These are phyloP conservation scores for Aspergillus unguis DNA, from an alignment of 2,329 filamentous ascomycete species.

Conservation along the genomic window DNA sequence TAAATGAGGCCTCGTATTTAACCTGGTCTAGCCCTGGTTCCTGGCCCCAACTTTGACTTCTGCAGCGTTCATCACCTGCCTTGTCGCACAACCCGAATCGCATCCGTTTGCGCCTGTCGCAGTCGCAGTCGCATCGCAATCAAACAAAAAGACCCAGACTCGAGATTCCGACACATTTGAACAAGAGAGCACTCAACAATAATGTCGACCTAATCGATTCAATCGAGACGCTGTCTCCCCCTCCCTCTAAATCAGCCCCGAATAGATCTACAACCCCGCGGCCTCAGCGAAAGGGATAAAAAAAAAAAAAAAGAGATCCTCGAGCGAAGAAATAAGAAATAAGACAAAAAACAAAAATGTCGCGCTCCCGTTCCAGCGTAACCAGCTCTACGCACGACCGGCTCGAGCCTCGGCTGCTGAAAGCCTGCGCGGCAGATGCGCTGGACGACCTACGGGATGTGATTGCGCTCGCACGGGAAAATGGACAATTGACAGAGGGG, in stretches of 20 bases:
- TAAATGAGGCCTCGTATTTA: not conserved
- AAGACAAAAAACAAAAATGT: constrained; percentile 12
- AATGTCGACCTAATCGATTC: not conserved
- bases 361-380: constrained; percentile 30
- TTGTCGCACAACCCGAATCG: too few species aligned
- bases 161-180: not conserved
- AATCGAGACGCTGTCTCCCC: not conserved
- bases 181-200: not conserved
- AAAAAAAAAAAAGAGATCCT: not conserved
- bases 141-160: not conserved
- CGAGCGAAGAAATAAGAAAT: not conserved
- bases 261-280: too few species aligned
- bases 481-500: constrained; percentile 36
- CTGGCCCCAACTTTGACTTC: not conserved
- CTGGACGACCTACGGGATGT: constrained; percentile 31
- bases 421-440: constrained; percentile 39
- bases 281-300: not conserved
- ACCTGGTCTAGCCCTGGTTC: not conserved
- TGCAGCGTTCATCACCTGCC: not conserved
- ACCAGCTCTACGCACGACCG: constrained; percentile 35
- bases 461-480: constrained; percentile 31
- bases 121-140: not conserved
- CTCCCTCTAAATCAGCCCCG: too few species aligned
- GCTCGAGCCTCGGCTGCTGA: constrained; percentile 42
- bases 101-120: not conserved